These are phyloP conservation scores for Fusarium tuaranense DNA, from an alignment of 2,329 filamentous ascomycete species.

Conservation along the genomic window DNA sequence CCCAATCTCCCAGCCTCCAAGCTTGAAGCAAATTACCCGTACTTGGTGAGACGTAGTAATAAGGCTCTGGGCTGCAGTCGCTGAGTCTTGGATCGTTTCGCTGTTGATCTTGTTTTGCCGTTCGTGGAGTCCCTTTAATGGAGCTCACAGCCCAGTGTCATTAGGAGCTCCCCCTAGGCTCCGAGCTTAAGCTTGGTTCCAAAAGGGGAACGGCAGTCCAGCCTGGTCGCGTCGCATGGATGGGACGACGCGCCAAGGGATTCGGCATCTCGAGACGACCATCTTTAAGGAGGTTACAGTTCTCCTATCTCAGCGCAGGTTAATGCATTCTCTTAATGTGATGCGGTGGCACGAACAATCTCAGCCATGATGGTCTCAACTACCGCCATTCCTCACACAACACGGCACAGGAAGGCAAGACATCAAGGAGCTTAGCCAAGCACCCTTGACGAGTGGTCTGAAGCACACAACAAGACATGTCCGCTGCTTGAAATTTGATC, in stretches of 20 bases:
- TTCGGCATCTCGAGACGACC: neutral
- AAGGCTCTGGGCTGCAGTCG: neutral
- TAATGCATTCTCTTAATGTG: neutral
- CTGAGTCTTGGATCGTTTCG: neutral
- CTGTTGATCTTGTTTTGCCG: neutral
- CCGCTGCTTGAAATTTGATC: neutral
- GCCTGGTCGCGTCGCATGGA: conserved; percentile 4
- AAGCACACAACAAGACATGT: conserved; percentile 19
- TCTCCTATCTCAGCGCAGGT: neutral
- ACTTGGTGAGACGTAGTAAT: conserved; percentile 9
- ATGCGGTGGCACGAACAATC: neutral
- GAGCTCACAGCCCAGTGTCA: neutral
- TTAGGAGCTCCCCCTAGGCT: neutral
- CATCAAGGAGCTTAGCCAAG: conserved; percentile 2
- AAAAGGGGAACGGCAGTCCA: conserved; percentile 36
- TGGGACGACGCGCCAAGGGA: neutral
- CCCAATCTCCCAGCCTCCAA: conserved; percentile 3
- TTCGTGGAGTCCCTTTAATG: neutral
- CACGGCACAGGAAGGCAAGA: conserved; percentile 14
- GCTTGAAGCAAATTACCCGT: conserved; percentile 35
- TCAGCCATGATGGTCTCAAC: neutral
- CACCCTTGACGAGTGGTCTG: conserved; percentile 1
- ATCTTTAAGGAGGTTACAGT: neutral
- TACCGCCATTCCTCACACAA: neutral
- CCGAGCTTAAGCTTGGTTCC: conserved; percentile 33